Evolutionary conservation across 108 stramenopile genomes (phyloP), one percentile per base, ranked within the genome.

Genomic region (Aureococcus anophagefferens): DNA sequence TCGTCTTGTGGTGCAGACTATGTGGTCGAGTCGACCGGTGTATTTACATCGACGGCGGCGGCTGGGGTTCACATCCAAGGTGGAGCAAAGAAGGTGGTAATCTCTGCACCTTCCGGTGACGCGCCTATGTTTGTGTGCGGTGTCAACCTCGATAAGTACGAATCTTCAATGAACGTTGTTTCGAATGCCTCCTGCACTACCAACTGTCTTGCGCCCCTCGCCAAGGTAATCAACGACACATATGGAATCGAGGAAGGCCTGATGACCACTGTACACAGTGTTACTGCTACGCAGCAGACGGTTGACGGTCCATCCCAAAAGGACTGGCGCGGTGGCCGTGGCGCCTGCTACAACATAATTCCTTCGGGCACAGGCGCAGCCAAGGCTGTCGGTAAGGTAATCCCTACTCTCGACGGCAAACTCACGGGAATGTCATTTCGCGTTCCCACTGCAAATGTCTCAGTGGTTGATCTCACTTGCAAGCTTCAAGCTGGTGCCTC

Each of bases 361-460:
- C 97, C 97, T 29, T 92, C 93, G 18, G 89, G 90, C 62, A 98
- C 95, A 31, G 93, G 96, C 73, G 93, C 96, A 35, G 96, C 96
- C 78, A 94, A 94, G 87, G 92, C 95, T 37, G 93, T 97, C 62
- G 94, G 92, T 40, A 93, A 94, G 85, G 94, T 95, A 71, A 96
- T 97, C 69, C 96, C 96, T 33, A 85, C 86, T 75, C 80, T 98
- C 73, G 95, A 97, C 73, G 96, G 97, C 37, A 98, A 98, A 92
- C 92, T 99, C 69, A 99, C 98, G 14, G 98, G 98, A 70, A 97
- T 99, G 98, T 81, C 93, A 4, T 97, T 99, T 92, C 95, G 98
- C 76, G 96, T 99, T n/a, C 98, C 98, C 34, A 95, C 94, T 45
- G 91, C 92, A 74, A 92, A 99, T 71, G 98, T 99, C 34, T 96